Conservation (phyloP, 495 filamentous ascomycete species). For the Aspergillus olivimuriae region DNA sequence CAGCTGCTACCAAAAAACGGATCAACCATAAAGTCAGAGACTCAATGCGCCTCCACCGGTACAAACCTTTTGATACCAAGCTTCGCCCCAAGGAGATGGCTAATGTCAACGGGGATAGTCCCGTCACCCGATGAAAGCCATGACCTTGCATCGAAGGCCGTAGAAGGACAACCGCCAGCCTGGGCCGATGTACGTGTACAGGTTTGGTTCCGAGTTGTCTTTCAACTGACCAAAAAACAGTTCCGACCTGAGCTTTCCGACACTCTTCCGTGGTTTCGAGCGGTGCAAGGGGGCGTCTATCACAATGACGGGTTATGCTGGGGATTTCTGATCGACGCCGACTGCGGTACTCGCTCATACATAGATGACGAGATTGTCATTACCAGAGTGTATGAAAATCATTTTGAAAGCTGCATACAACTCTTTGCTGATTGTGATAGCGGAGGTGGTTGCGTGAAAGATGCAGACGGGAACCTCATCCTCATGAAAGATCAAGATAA, state of each 20-base stretch:
- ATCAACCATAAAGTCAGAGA: too few species aligned
- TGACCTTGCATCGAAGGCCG: slow-evolving; percentile 4
- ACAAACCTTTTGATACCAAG: too few species aligned
- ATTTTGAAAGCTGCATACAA: background rate
- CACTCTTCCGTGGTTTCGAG: slow-evolving; percentile 57
- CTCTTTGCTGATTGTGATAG: slow-evolving; percentile 31
- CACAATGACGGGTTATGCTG: slow-evolving; percentile 35
- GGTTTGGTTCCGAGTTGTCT: too few species aligned
- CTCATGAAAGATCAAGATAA: slow-evolving; percentile 37
- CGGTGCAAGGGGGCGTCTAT: slow-evolving; percentile 57
- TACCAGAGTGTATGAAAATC: slow-evolving; percentile 44
- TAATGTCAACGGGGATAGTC: too few species aligned
- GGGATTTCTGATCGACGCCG: slow-evolving; percentile 58
- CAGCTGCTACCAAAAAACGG: too few species aligned
- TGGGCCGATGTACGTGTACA: slow-evolving; percentile 47
- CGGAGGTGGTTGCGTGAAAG: slow-evolving; percentile 40
- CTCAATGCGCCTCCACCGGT: too few species aligned
- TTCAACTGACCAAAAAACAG: slow-evolving; percentile 15
- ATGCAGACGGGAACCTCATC: slow-evolving; percentile 35
- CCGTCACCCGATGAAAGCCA: too few species aligned
- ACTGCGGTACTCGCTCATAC: slow-evolving; percentile 48
- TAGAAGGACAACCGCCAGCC: slow-evolving; percentile 40
- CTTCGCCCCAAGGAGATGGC: too few species aligned
- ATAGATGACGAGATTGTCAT: slow-evolving; percentile 63
- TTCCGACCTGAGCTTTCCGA: slow-evolving; percentile 59